Base-by-base conservation (phyloP, 2,329 filamentous ascomycete genomes). In the Penicillium sp. region DNA sequence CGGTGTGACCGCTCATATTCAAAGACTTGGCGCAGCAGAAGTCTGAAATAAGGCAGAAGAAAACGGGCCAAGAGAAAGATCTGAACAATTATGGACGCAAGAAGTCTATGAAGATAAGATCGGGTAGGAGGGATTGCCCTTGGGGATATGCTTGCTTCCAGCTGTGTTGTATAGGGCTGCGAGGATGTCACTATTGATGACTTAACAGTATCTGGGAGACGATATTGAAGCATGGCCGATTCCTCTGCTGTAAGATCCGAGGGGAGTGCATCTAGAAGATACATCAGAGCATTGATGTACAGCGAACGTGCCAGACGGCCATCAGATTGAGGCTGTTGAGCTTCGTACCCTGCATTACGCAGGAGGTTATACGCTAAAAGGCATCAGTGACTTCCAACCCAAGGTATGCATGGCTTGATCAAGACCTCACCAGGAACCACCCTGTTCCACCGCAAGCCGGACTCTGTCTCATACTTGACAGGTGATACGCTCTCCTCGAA, bases 1-100 rank as follows among this genome's bases (percentile, higher is more conserved):
- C 83, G 84, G 72, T 91, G 84, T 62, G 85, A 81, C 16, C 86
- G 82, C 69, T 92, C 89, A 60, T 87, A 87, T 48, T 80, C 63
- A 60, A 86, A 87, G 16, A 82, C 77, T 16, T 80, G 73, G 16
- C 78, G 77, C 14, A 87, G 63, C 13, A 88, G 70, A 5, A 81
- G 65, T 60, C 84, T 80, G 31, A 86, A 66, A 65, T 88, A 88
- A 1, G 88, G 86, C 11, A 88, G 70, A 16, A 89, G 59, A 48
- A 89, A 79, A 52, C 87, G 84, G 26, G 85, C 55, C 8, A 87
- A 62, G 5, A 90, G 70, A 62, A 90, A 85, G 1, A 86, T 53
- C 33, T 84, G 79, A 47, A 88, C 73, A 8, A 89, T 84, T 2
- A 77, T 68, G 19, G 78, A 77, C 5, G 86, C 85, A 0, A 87